phyloP scores from a whole-genome alignment of 1,139 yeast genomes.

The Diutina scorzettiae region DNA sequence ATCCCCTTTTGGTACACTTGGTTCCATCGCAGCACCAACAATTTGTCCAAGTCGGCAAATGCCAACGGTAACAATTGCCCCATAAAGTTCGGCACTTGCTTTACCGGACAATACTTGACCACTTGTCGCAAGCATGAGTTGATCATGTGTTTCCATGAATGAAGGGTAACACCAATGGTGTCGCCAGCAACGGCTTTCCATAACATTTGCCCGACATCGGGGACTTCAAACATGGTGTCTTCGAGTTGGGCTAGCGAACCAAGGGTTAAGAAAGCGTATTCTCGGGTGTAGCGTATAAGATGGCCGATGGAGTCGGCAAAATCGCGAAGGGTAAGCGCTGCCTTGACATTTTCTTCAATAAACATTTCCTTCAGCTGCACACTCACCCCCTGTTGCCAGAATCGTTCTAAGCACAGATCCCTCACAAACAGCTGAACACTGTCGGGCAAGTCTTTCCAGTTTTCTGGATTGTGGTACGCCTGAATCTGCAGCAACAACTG shows the following conservation, averaged over 20 bases:
- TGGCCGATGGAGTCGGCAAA: constrained; percentile 99
- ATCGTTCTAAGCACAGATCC: constrained; percentile 81
- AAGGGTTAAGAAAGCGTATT: constrained; percentile 82
- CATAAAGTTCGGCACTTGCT: constrained; percentile 59
- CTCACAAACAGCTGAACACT: constrained; percentile 87
- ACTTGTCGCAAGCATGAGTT: constrained; percentile 81
- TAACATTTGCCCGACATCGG: constrained; percentile 60
- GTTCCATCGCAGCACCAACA: constrained; percentile 66
- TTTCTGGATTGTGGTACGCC: constrained; percentile 85
- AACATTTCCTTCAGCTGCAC: constrained; percentile 91
- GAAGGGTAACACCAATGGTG: constrained; percentile 76
- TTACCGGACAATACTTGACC: constrained; percentile 76
- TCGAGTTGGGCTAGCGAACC: constrained; percentile 88
- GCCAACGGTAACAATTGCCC: constrained; percentile 66
- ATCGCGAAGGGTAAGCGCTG: constrained; percentile 85
- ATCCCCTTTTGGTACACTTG: constrained; percentile 59
- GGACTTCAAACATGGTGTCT: constrained; percentile 78
- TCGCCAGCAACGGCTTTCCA: constrained; percentile 87
- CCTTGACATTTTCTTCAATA: constrained; percentile 87
- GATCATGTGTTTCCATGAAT: constrained; percentile 95
- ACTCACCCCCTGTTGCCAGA: constrained; percentile 98
- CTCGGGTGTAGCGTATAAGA: constrained; percentile 87
- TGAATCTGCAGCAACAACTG: constrained; percentile 83
- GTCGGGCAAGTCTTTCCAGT: constrained; percentile 78
- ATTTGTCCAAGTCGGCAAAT: constrained; percentile 57